Evolutionary conservation across 176 grass and related monocot genomes (phyloP).

Genomic region (Chloris gayana): DNA sequence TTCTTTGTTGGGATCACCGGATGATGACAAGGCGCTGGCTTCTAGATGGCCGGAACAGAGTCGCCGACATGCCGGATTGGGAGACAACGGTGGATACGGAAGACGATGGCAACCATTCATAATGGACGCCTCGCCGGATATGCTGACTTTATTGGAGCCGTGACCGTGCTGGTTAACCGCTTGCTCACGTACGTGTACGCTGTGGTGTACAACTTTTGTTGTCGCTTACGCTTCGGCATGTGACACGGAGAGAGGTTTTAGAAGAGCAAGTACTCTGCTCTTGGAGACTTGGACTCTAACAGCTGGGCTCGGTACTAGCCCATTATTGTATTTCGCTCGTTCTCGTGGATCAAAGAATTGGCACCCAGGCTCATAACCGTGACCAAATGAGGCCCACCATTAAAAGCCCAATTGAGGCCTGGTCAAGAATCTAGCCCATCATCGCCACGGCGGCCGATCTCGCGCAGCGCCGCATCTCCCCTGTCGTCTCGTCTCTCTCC

Average conservation of each 20-base stretch:
- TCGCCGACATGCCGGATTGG: neutral
- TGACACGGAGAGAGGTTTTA: too few species aligned
- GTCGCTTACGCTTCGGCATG: neutral
- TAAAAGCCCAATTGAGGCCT: neutral
- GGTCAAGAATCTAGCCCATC: neutral
- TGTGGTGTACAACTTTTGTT: neutral
- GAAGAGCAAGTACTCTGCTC: neutral
- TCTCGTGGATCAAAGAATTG: too few species aligned
- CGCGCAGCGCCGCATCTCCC: constrained; percentile 12
- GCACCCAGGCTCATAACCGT: neutral
- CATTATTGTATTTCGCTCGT: too few species aligned
- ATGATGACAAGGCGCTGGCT: neutral
- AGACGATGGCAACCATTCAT: neutral
- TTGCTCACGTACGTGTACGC: neutral
- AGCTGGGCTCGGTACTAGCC: too few species aligned
- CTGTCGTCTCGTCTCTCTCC: constrained; percentile 11
- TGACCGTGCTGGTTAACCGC: neutral
- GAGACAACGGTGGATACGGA: neutral
- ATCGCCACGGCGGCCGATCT: neutral
- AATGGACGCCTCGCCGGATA: neutral
- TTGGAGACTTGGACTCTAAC: too few species aligned
- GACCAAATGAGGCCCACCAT: neutral
- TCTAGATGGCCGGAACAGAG: neutral
- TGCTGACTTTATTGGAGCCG: neutral
- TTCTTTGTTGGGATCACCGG: neutral